Evolutionary conservation across 179 eudicot genomes (phyloP).

Genomic region (Spergularia azorica): DNA sequence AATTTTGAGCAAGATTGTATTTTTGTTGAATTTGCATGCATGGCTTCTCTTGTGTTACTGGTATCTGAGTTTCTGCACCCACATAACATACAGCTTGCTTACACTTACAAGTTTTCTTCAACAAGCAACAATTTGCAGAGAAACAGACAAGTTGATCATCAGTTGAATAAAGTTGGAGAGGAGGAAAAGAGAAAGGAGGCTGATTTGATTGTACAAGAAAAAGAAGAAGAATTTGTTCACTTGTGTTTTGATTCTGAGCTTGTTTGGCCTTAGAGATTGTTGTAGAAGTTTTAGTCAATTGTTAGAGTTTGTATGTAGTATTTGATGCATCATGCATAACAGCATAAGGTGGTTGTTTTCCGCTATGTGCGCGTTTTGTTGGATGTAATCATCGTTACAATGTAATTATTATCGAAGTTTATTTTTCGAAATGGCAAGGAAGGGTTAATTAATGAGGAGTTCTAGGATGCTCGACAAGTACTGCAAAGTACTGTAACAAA

Average conservation of each 20-base stretch:
- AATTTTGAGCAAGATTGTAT: neutral
- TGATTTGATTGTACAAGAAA: slow-evolving; percentile 13
- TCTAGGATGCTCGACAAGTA: no score
- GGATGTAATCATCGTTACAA: neutral
- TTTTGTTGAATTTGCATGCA: neutral
- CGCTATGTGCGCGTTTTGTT: no score
- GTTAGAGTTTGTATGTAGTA: no score
- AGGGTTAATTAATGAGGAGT: no score
- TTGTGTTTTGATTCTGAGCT: slow-evolving; percentile 32
- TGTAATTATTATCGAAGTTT: neutral
- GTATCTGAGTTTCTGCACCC: slow-evolving; percentile 39
- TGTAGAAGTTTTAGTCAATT: no score
- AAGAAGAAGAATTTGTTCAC: slow-evolving; percentile 26
- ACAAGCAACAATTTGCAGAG: neutral
- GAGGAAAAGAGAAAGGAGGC: slow-evolving; percentile 6
- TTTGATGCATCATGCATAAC: neutral
- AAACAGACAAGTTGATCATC: neutral
- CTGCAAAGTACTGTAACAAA: no score
- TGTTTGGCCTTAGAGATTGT: slow-evolving; percentile 38
- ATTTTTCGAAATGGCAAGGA: no score
- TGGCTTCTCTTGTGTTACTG: slow-evolving; percentile 40
- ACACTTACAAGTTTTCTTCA: neutral
- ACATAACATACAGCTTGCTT: slow-evolving; percentile 20
- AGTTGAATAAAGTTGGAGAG: neutral
- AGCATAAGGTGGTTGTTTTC: no score